Base-by-base conservation (phyloP, 148 eudicot genomes). In the Diospyros kaki region DNA sequence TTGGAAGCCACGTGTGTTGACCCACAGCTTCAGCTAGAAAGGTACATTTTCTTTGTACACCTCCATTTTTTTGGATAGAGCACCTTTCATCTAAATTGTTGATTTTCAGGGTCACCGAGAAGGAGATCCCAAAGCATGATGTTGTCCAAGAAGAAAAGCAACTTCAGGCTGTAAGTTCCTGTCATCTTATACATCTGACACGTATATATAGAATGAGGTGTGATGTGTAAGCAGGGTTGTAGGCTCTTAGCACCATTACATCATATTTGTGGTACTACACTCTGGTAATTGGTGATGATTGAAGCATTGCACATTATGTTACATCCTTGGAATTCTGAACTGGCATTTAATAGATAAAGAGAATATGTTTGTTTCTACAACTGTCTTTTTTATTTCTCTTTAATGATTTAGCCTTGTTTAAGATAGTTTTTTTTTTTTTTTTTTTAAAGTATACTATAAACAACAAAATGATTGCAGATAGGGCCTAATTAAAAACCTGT, bases 1-100 rank as follows among this genome's bases (percentile, higher is more conserved):
- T 75, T 92, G 50, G 97, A 94, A 78, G 77, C 87, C 46, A 87
- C 91, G 0, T 94, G 98, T 76, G 87, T 94, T 15, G 98, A 92
- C 71, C 92, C 92, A 77, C 96, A 89, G 72, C 97, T 94, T 73
- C 97, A 90, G 79, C 91, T 94, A 6, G 97, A 90, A 83, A 95
- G 89, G 98, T 95, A 81, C 28, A 28, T 28, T 28, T 28, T 28
- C 28, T 28, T 28, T 28, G 28, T 28, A 28, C 28, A 28, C 28
- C 28, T 28, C 28, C 28, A 0, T 28, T 28, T 28, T 28, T 28
- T 28, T 28, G 28, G 28, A 0, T 28, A 28, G 28, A 48, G 2
- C 14, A n/a, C 15, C 13, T 1, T 51, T 67, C n/a, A 17, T 3
- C 15, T 38, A 17, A 12, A 3, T 28, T 41, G 48, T 39, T 63